Evolutionary conservation across 345 rosid species (phyloP), one percentile per base, ranked within the genome.

Genomic region (Salix arbutifolia): DNA sequence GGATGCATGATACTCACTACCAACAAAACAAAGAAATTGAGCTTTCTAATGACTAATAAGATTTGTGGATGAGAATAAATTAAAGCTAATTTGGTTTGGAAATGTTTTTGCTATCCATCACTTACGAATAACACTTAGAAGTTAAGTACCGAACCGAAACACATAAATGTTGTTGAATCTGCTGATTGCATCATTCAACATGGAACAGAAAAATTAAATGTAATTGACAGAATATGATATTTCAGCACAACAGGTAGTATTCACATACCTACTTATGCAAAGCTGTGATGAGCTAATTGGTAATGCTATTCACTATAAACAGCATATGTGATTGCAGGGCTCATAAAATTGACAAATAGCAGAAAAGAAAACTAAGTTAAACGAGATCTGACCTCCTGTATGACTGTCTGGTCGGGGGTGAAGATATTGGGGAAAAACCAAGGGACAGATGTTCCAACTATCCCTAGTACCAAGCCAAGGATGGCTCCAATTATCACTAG

Each of bases 361-460:
- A 48, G 53, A 16, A 48, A 48, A 48, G 53, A 48, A 40, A 48
- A 48, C 53, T 4, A 48, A 48, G 53, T 48, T 37, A 30, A 50
- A 75, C 9, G 58, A 73, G 69, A 67, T 23, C 85, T 81, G 69
- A 91, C 97, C 96, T 90, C 88, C 60, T 53, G 78, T 60, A 84
- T 84, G 85, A 95, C 91, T 78, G 60, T 73, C 72, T 42, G 82
- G 77, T 93, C 97, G 58, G 78, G 88, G 53, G 97, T 95, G 77
- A 93, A 95, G 69, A 93, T 76, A 78, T 76, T 80, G 56, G 97
- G 96, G 79, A 89, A 89, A 70, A 88, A 85, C 90, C 89, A 82
- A 67, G 95, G 97, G 79, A 95, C 84, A 70, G 83, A 78, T 38
- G 90, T 86, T 77, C 93, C 97, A 72, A 87, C 77, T 69, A 67